Conservation (phyloP, 208 protist genomes). For the Endotrypanum monterogeii region DNA sequence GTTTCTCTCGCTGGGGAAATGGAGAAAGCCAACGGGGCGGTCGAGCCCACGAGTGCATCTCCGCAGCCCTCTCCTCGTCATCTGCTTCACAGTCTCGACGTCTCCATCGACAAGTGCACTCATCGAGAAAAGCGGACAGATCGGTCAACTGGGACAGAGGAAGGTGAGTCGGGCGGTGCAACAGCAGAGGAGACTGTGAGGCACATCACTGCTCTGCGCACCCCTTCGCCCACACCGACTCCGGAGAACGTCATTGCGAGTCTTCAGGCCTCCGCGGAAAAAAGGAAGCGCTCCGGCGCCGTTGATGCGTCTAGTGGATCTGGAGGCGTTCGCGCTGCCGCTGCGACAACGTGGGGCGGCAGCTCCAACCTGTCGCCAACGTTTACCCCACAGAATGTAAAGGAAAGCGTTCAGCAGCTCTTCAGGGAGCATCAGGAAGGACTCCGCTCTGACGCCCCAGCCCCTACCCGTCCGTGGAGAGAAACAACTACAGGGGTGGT, state of each 20-base stretch:
- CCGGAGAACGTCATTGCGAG: slow-evolving; percentile 35
- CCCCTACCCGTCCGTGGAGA: slow-evolving; percentile 21
- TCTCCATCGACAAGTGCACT: slow-evolving; percentile 23
- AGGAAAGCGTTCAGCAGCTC: slow-evolving; percentile 38
- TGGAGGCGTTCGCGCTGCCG: not conserved
- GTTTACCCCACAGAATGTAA: slow-evolving; percentile 44
- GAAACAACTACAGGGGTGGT: not conserved
- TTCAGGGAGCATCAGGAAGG: slow-evolving; percentile 12
- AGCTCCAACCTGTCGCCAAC: slow-evolving; percentile 26
- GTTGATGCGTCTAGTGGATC: not conserved
- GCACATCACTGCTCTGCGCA: not conserved
- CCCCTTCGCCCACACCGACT: slow-evolving; percentile 36
- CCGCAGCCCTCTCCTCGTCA: slow-evolving; percentile 33
- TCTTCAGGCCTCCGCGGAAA: slow-evolving; percentile 42
- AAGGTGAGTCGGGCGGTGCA: not conserved
- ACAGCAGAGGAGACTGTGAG: not conserved
- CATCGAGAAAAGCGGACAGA: slow-evolving; percentile 23
- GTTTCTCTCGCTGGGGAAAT: not conserved
- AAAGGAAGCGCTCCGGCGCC: slow-evolving; percentile 28
- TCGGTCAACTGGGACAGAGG: not conserved
- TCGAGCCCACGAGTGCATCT: slow-evolving; percentile 20
- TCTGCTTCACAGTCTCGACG: slow-evolving; percentile 34
- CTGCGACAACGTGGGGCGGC: not conserved
- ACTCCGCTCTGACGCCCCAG: slow-evolving; percentile 34
- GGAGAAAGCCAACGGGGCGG: not conserved